Percentiles rank a stretch among this genome's conserved stretches.
Evolutionary conservation across 176 grass and related monocot genomes (phyloP).

Genomic region (Puccinellia tenuiflora): DNA sequence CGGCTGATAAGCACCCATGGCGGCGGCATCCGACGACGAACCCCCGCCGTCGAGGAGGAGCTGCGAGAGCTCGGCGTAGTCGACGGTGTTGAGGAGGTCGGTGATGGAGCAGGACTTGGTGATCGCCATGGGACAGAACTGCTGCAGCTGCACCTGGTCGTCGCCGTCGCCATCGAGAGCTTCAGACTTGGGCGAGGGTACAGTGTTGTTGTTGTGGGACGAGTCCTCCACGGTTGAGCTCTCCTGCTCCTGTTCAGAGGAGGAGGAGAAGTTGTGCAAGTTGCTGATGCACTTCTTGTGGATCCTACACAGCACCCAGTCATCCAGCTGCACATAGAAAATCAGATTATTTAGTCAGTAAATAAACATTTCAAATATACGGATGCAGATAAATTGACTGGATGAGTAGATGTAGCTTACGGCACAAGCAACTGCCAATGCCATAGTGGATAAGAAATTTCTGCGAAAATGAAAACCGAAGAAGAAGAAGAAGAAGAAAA

Average conservation of each 20-base stretch:
- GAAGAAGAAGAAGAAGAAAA: background rate
- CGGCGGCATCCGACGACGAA: background rate
- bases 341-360: background rate
- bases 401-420: background rate
- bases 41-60: slow-evolving; percentile 22
- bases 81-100: slow-evolving; percentile 45
- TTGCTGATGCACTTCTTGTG: slow-evolving; percentile 45
- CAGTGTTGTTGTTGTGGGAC: background rate
- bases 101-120: slow-evolving; percentile 48
- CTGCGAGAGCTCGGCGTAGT: slow-evolving; percentile 37
- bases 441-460: background rate
- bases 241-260: slow-evolving; percentile 25
- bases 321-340: slow-evolving; percentile 43
- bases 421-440: background rate
- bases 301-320: slow-evolving; percentile 82
- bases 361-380: background rate
- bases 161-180: background rate
- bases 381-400: background rate
- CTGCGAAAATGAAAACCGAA: background rate
- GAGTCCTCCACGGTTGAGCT: slow-evolving; percentile 30
- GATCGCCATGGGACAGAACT: background rate
- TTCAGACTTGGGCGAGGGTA: slow-evolving; percentile 4
- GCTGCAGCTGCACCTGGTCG: background rate
- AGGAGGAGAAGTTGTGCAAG: background rate
- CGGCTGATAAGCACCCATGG: background rate